Percentiles rank a stretch among this genome's conserved stretches.
Evolutionary conservation across 306 rosid species (phyloP).

Genomic region (Rosa rugosa): DNA sequence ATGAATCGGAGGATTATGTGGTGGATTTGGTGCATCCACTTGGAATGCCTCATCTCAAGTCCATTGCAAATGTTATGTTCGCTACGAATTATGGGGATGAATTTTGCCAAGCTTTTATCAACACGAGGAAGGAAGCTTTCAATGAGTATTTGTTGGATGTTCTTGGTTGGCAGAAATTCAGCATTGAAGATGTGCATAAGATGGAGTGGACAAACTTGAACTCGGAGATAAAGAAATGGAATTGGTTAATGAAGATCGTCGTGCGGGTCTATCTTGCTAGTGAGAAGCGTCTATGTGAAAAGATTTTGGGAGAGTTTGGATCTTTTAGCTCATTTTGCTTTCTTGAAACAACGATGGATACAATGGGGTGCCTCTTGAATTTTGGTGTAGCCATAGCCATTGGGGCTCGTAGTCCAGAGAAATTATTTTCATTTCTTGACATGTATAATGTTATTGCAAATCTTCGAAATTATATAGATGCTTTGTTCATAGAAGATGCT

Average conservation of each 20-base stretch:
- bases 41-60: conserved; percentile 44
- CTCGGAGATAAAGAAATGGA: conserved; percentile 56
- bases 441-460: conserved; percentile 57
- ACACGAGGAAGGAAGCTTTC: conserved; percentile 50
- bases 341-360: conserved; percentile 44
- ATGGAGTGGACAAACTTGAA: conserved; percentile 54
- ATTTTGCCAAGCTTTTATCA: conserved; percentile 46
- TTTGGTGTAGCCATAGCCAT: conserved; percentile 58
- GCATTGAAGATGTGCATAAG: conserved; percentile 50
- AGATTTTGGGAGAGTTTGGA: conserved; percentile 47
- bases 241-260: conserved; percentile 43
- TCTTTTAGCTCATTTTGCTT: conserved; percentile 41
- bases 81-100: conserved; percentile 54
- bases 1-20: conserved; percentile 18
- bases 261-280: conserved; percentile 51
- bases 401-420: conserved; percentile 46
- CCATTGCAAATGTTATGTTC: conserved; percentile 62
- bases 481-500: conserved; percentile 44
- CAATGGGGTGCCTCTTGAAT: conserved; percentile 42
- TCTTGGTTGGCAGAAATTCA: conserved; percentile 44
- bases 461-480: conserved; percentile 38
- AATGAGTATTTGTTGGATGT: conserved; percentile 42
- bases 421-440: conserved; percentile 55
- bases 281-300: conserved; percentile 53
- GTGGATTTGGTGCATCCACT: conserved; percentile 49